These are phyloP conservation scores for Leccinum colubrinum DNA, from an alignment of 1,284 basidiomycete genomes.

Conservation along the genomic window DNA sequence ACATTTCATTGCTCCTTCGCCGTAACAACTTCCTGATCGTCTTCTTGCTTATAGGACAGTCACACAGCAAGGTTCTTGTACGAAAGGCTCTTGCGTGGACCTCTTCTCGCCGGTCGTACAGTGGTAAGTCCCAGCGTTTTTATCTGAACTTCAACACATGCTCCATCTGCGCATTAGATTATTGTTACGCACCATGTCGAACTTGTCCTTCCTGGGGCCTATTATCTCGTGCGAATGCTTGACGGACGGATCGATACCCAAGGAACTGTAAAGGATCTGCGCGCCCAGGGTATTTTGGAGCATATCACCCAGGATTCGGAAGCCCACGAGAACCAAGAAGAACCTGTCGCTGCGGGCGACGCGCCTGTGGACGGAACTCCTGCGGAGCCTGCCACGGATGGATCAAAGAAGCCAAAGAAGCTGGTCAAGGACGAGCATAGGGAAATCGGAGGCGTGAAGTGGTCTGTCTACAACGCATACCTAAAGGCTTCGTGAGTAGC, in stretches of 20 bases:
- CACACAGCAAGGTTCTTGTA: slow-evolving; percentile 59
- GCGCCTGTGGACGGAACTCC: slow-evolving; percentile 14
- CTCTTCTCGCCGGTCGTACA: slow-evolving; percentile 55
- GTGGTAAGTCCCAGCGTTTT: slow-evolving; percentile 40
- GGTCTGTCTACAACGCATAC: slow-evolving; percentile 63
- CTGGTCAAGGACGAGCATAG: slow-evolving; percentile 57
- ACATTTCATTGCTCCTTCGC: neutral
- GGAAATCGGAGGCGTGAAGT: slow-evolving; percentile 62
- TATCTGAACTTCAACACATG: neutral
- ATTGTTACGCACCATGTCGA: slow-evolving; percentile 68
- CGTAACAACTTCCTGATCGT: neutral
- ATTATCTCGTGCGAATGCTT: slow-evolving; percentile 59
- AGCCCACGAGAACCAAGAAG: slow-evolving; percentile 23
- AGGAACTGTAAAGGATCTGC: slow-evolving; percentile 52
- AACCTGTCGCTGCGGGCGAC: slow-evolving; percentile 16
- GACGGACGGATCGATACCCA: slow-evolving; percentile 59
- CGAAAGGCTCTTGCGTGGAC: slow-evolving; percentile 52
- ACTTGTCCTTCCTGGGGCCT: slow-evolving; percentile 54
- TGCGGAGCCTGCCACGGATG: slow-evolving; percentile 13
- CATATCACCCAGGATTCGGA: slow-evolving; percentile 39
- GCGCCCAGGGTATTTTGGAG: slow-evolving; percentile 46
- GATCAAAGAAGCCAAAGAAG: slow-evolving; percentile 45
- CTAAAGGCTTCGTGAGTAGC: slow-evolving; percentile 49
- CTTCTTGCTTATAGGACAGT: slow-evolving; percentile 44
- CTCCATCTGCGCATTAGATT: slow-evolving; percentile 34